Conservation (phyloP, 352 stramenopile species). For the Pythium apleroticum region DNA sequence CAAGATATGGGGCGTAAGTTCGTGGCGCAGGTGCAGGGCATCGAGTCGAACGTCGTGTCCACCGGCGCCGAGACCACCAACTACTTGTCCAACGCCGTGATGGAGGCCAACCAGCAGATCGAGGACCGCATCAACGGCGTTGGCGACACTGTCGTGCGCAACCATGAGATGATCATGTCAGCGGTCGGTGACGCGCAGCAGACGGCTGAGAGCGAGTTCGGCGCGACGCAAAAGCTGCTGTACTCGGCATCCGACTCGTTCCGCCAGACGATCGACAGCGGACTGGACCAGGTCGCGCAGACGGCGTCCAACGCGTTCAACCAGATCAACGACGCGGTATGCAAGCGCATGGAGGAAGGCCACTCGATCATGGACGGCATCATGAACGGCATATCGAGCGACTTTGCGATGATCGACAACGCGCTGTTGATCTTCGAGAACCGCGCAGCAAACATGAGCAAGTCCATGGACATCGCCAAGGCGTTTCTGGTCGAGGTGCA, state of each 20-base stretch:
- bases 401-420: slow-evolving; percentile 10
- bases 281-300: not conserved
- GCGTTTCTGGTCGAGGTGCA: slow-evolving; percentile 15
- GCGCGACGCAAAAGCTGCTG: slow-evolving; percentile 7
- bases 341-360: slow-evolving; percentile 14
- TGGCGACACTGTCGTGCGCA: slow-evolving; percentile 10
- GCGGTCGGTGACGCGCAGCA: slow-evolving; percentile 12
- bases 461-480: slow-evolving; percentile 11
- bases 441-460: slow-evolving; percentile 17
- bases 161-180: slow-evolving; percentile 14
- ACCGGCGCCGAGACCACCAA: slow-evolving; percentile 17
- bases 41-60: slow-evolving; percentile 13
- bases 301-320: slow-evolving; percentile 13
- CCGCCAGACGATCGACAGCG: slow-evolving; percentile 13
- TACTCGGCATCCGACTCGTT: slow-evolving; percentile 11
- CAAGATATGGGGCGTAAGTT: slow-evolving; percentile 18
- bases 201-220: slow-evolving; percentile 11
- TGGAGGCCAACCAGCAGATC: slow-evolving; percentile 7
- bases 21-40: slow-evolving; percentile 9
- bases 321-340: slow-evolving; percentile 14
- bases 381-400: slow-evolving; percentile 11
- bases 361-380: slow-evolving; percentile 5
- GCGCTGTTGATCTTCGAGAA: slow-evolving; percentile 15
- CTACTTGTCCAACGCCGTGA: slow-evolving; percentile 16
- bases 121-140: slow-evolving; percentile 14